phyloP scores from a whole-genome alignment of 1,284 basidiomycete species.

The Sphagnurus paluster region DNA sequence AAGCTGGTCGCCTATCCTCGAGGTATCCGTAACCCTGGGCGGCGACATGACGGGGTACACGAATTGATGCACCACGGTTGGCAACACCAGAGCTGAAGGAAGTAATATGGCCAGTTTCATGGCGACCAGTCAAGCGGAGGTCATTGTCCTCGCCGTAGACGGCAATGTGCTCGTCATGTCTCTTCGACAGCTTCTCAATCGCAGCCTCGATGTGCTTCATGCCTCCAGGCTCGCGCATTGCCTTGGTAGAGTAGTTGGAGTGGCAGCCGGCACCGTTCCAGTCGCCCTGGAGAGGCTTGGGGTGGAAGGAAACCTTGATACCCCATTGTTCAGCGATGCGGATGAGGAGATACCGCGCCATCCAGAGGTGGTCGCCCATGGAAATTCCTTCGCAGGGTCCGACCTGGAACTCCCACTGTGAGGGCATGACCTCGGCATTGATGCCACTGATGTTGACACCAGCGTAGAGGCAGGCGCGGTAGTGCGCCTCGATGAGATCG shows the following conservation, averaged over 20 bases:
- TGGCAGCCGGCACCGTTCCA: conserved; percentile 99
- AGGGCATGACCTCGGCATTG: conserved; percentile 99
- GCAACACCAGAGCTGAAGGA: conserved; percentile 94
- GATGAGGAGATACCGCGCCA: conserved; percentile 91
- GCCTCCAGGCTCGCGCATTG: conserved; percentile 92
- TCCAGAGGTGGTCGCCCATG: conserved; percentile 99
- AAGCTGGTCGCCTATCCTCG: conserved; percentile 95
- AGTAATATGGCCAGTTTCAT: conserved; percentile 97
- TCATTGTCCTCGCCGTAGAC: conserved; percentile 98
- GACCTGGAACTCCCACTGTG: conserved; percentile 99
- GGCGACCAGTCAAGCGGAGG: conserved; percentile 87
- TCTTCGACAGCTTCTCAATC: conserved; percentile 86
- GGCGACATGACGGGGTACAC: conserved; percentile 91
- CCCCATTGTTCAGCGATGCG: conserved; percentile 98
- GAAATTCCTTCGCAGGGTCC: conserved; percentile 97
- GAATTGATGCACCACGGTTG: conserved; percentile 96
- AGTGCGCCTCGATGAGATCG: conserved; percentile 99
- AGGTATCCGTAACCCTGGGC: conserved; percentile 94
- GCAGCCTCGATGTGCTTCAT: conserved; percentile 94
- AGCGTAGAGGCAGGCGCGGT: conserved; percentile 95
- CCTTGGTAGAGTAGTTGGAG: conserved; percentile 92
- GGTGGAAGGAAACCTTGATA: conserved; percentile 98
- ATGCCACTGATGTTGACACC: conserved; percentile 99
- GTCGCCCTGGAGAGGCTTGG: conserved; percentile 96
- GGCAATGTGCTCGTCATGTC: conserved; percentile 90